These are phyloP conservation scores for Mortierella alpina DNA, from an alignment of 192 early-diverging fungal species.

Conservation along the genomic window DNA sequence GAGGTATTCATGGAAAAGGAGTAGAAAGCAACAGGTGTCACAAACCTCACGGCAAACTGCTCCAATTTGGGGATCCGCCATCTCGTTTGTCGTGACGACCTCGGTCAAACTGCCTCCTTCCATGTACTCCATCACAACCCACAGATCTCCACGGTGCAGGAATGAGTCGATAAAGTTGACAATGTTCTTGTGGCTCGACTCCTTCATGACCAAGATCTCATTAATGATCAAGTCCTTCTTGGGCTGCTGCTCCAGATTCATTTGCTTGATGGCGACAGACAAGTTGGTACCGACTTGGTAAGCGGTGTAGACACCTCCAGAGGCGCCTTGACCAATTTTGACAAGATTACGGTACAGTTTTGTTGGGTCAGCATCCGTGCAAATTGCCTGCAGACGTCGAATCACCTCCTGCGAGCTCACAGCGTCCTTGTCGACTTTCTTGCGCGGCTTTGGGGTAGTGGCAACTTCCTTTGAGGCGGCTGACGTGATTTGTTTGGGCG, in stretches of 20 bases:
- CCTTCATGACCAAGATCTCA: constrained; percentile 90
- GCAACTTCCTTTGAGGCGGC: background rate
- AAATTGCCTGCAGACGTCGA: constrained; percentile 83
- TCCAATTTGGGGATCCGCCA: constrained; percentile 88
- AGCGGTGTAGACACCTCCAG: constrained; percentile 92
- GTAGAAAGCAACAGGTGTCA: background rate
- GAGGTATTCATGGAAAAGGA: background rate
- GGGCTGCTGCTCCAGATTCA: constrained; percentile 95
- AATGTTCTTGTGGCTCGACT: constrained; percentile 82
- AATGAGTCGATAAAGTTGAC: constrained; percentile 88
- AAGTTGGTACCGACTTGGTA: constrained; percentile 73
- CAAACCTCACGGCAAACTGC: constrained; percentile 78
- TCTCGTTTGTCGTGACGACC: constrained; percentile 81
- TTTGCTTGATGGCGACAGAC: constrained; percentile 95
- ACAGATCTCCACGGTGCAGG: constrained; percentile 80
- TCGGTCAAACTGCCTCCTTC: constrained; percentile 89
- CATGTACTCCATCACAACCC: constrained; percentile 96
- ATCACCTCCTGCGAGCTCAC: constrained; percentile 79
- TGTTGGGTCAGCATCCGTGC: constrained; percentile 89
- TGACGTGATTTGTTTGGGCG: background rate
- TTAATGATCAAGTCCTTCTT: constrained; percentile 98
- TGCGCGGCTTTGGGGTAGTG: constrained; percentile 24
- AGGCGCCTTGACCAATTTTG: constrained; percentile 94
- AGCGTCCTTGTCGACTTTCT: constrained; percentile 64
- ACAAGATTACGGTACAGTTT: constrained; percentile 84